These are phyloP conservation scores for Aspergillus taichungensis DNA, from an alignment of 495 filamentous ascomycete species.

Conservation along the genomic window DNA sequence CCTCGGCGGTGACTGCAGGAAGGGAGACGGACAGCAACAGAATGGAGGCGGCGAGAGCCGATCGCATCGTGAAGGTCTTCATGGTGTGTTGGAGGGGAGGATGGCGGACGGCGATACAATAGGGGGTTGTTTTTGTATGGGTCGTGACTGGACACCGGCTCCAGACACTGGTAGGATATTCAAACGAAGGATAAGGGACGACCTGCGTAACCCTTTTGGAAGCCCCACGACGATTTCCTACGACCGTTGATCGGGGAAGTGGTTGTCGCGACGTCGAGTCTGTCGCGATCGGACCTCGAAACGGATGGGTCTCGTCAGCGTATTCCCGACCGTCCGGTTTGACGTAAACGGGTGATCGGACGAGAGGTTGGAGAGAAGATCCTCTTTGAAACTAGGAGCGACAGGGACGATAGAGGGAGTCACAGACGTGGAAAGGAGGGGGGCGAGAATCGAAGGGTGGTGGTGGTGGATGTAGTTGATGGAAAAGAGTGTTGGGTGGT, in stretches of 20 bases:
- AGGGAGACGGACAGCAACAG: constrained; percentile 20
- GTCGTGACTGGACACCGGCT: constrained; percentile 9
- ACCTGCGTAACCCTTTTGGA: constrained; percentile 39
- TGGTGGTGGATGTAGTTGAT: constrained; percentile 3
- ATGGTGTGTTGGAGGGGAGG: constrained; percentile 17
- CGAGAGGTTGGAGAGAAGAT: background rate
- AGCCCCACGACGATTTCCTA: constrained; percentile 7
- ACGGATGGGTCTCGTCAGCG: no score
- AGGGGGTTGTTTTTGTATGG: background rate
- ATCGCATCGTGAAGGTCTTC: constrained; percentile 18
- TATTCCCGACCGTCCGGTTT: no score
- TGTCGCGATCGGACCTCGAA: background rate
- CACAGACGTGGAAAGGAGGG: background rate
- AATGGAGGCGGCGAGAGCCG: constrained; percentile 19
- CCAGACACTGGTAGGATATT: constrained; percentile 16
- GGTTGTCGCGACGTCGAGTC: background rate
- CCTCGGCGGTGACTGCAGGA: constrained; percentile 12
- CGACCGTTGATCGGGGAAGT: background rate
- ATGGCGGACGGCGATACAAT: constrained; percentile 1
- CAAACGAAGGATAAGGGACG: constrained; percentile 32
- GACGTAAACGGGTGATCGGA: background rate
- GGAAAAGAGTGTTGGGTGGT: constrained; percentile 4
- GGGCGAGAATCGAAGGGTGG: constrained; percentile 1
- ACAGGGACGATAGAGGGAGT: background rate
- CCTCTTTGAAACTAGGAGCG: background rate